A percentile compares a stretch with the other conserved stretches of the same genome.
These are phyloP conservation scores for Saraca asoca DNA, from an alignment of 331 rosid genomes.

Conservation along the genomic window DNA sequence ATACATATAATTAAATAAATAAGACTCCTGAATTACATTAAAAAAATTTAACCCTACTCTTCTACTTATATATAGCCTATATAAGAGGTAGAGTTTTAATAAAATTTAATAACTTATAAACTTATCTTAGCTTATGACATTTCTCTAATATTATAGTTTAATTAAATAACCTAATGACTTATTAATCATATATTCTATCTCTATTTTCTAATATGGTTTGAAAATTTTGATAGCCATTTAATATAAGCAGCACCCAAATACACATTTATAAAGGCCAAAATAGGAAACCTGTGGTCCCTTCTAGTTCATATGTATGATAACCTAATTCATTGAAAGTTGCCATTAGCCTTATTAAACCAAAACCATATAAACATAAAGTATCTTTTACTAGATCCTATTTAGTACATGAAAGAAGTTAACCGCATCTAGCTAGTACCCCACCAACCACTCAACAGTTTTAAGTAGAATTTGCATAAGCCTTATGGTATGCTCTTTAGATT, in stretches of 20 bases:
- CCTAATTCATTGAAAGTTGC: constrained; percentile 63
- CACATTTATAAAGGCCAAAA: constrained; percentile 66
- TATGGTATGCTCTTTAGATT: constrained; percentile 51
- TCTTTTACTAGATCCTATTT: background rate
- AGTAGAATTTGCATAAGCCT: constrained; percentile 81
- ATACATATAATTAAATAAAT: too few species aligned
- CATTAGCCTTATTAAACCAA: constrained; percentile 37
- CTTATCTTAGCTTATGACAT: too few species aligned
- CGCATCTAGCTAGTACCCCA: constrained; percentile 48
- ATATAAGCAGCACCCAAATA: constrained; percentile 86
- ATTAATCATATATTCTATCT: too few species aligned
- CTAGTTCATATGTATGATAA: constrained; percentile 47
- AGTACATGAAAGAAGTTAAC: constrained; percentile 23
- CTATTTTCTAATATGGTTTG: too few species aligned
- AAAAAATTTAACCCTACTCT: too few species aligned
- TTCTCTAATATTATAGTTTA: too few species aligned
- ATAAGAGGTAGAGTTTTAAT: too few species aligned
- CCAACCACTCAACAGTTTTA: constrained; percentile 58
- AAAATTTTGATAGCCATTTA: constrained; percentile 64
- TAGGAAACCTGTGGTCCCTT: constrained; percentile 43
- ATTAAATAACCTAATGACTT: too few species aligned
- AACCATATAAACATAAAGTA: constrained; percentile 20
- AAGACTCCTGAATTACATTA: too few species aligned
- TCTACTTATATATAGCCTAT: too few species aligned
- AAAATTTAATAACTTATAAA: too few species aligned